Evolutionary conservation across 495 filamentous ascomycete species (phyloP), one percentile per base, ranked within the genome.

Genomic region (Neurospora sp.): DNA sequence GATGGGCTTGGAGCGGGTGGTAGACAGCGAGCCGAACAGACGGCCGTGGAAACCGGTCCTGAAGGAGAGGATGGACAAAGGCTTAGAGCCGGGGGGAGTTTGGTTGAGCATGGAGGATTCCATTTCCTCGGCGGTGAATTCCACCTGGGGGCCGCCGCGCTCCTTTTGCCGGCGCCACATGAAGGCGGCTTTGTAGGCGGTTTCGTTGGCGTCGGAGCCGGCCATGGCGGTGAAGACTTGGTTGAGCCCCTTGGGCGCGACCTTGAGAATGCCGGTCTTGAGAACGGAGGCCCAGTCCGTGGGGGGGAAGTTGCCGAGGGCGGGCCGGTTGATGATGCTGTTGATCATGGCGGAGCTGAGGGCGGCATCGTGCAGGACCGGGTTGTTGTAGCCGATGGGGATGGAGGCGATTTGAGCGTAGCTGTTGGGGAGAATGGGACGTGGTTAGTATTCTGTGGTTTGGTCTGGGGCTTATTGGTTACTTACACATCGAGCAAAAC

Each of bases 141-240:
- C 93, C 39, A 92, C 92, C 68, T 91, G 78, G 72, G 87, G 81
- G 35, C 94, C 94, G 76, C 96, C 96, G 75, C 96, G 92, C 83
- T 97, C 90, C 59, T 90, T 88, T 80, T 94, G 93, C 31, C 94
- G 91, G 74, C 91, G 91, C 89, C 92, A 99, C 91, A 99, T 99
- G 86, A 98, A 98, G 71, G 96, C 96, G 44, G 96, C 96, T 83
- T 99, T 99, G 88, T 94, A 99, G 69, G 96, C 96, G n/a, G 93
- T 94, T 83, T 99, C 96, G 85, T 98, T 98, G 81, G 96, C 96
- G 79, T 99, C 96, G 10, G 94, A 97, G 75, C 96, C 96, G 70
- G 95, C 89, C 89, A 94, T 93, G 76, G 91, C 95, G 35, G 96
- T 99, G 87, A 98, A 98, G 77, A 99, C 96, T 82, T 98, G 94